phyloP scores from a whole-genome alignment of 2,329 filamentous ascomycete species.

The Colletotrichum tamarilloi region DNA sequence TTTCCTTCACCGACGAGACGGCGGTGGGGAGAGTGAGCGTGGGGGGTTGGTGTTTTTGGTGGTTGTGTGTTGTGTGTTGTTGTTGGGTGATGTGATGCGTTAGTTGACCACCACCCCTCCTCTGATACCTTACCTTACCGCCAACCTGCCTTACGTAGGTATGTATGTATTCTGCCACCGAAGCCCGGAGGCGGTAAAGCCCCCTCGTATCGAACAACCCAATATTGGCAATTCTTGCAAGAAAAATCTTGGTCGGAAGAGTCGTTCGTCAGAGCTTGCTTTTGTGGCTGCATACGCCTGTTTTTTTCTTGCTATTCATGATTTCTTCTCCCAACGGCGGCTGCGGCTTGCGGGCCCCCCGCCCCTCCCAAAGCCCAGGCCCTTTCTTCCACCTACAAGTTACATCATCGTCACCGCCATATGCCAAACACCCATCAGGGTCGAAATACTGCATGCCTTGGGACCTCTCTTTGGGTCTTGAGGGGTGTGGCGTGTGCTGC shows the following conservation, averaged over 20 bases:
- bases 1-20: not conserved
- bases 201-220: not conserved
- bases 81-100: not conserved
- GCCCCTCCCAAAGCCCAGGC: not conserved
- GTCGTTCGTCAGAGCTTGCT: not conserved
- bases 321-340: not conserved
- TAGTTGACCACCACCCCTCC: not conserved
- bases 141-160: not conserved
- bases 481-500: not conserved
- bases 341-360: not conserved
- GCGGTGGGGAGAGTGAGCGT: not conserved
- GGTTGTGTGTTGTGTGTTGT: not conserved
- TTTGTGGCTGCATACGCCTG: not conserved
- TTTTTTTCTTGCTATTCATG: not conserved
- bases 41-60: not conserved
- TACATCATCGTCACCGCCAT: constrained; percentile 13
- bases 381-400: not conserved
- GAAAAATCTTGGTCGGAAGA: not conserved
- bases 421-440: constrained; percentile 6
- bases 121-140: not conserved
- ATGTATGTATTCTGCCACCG: not conserved
- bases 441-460: not conserved
- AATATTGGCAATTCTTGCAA: not conserved
- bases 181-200: not conserved
- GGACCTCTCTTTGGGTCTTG: not conserved